A percentile compares a stretch with the other conserved stretches of the same genome.
phyloP scores from a whole-genome alignment of 495 filamentous ascomycete genomes.

The Aspergillus biplanus region DNA sequence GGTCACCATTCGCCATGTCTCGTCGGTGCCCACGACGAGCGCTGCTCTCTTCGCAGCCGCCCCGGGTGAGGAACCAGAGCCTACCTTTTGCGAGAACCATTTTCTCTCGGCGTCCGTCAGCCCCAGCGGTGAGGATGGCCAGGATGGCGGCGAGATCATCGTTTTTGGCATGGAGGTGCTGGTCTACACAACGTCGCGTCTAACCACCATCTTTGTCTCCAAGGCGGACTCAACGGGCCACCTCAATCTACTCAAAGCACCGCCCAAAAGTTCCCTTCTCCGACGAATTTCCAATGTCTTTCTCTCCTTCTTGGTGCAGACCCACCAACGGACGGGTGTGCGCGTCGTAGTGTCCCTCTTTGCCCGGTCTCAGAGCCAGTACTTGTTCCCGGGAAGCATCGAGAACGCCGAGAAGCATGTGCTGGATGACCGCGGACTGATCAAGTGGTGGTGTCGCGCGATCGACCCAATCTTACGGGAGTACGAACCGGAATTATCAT shows the following conservation, averaged over 20 bases:
- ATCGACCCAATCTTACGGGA: constrained; percentile 71
- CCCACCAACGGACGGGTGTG: constrained; percentile 66
- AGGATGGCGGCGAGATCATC: constrained; percentile 43
- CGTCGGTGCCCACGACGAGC: constrained; percentile 75
- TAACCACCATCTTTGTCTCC: constrained; percentile 89
- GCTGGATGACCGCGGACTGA: constrained; percentile 84
- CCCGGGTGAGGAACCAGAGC: constrained; percentile 65
- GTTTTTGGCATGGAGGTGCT: constrained; percentile 70
- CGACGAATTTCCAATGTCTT: constrained; percentile 74
- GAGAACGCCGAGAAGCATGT: constrained; percentile 88
- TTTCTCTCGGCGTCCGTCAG: constrained; percentile 72
- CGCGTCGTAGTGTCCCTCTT: constrained; percentile 87
- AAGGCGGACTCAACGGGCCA: constrained; percentile 98
- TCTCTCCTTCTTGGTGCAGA: constrained; percentile 69
- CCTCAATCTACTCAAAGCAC: constrained; percentile 64
- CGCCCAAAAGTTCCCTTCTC: constrained; percentile 70
- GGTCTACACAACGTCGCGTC: constrained; percentile 71
- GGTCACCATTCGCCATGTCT: constrained; percentile 83
- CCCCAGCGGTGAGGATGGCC: constrained; percentile 27
- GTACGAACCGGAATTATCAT: constrained; percentile 44
- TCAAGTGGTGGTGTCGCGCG: constrained; percentile 94
- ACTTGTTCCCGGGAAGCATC: constrained; percentile 90
- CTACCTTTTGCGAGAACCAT: constrained; percentile 86
- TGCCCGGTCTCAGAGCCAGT: constrained; percentile 89
- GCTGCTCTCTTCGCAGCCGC: constrained; percentile 79